phyloP scores from a whole-genome alignment of 805 yeast species.

The Blastobotrys mokoenaii region DNA sequence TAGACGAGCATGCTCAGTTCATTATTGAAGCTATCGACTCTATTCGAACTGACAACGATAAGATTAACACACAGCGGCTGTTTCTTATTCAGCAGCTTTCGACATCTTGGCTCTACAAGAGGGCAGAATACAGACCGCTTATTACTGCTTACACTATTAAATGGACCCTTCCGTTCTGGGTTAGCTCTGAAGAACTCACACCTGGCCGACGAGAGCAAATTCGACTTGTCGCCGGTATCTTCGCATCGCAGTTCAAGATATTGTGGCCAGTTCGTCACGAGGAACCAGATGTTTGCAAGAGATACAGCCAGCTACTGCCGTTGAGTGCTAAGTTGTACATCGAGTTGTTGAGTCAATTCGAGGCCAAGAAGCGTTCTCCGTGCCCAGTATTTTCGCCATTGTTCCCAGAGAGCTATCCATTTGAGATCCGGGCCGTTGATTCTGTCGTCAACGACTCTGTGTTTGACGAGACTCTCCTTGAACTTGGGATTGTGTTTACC shows the following conservation, averaged over 20 bases:
- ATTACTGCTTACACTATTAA: slow-evolving; percentile 21
- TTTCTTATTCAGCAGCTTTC: slow-evolving; percentile 43
- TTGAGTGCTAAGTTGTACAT: slow-evolving; percentile 23
- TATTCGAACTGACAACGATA: slow-evolving; percentile 51
- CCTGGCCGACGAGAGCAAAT: slow-evolving; percentile 19
- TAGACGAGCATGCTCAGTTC: slow-evolving; percentile 33
- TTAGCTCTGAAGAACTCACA: slow-evolving; percentile 15
- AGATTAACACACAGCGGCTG: slow-evolving; percentile 48
- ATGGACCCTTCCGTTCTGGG: slow-evolving; percentile 23
- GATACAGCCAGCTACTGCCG: slow-evolving; percentile 26
- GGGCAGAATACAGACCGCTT: slow-evolving; percentile 19
- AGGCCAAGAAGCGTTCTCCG: slow-evolving; percentile 47
- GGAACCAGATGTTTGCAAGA: slow-evolving; percentile 20
- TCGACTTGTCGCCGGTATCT: slow-evolving; percentile 21
- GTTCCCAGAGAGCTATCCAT: slow-evolving; percentile 64
- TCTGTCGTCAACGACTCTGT: slow-evolving; percentile 62
- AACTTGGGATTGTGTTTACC: slow-evolving; percentile 49
- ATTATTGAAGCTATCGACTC: slow-evolving; percentile 42
- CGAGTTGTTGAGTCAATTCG: slow-evolving; percentile 19
- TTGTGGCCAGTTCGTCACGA: slow-evolving; percentile 24
- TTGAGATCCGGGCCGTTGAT: slow-evolving; percentile 56
- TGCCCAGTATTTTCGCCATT: slow-evolving; percentile 43
- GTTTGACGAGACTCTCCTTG: slow-evolving; percentile 65
- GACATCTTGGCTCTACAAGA: slow-evolving; percentile 19
- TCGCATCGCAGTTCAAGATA: slow-evolving; percentile 22